A percentile compares a stretch with the other conserved stretches of the same genome.
Conservation (phyloP, 768 basidiomycete genomes). For the Mycena olivaceomarginata region DNA sequence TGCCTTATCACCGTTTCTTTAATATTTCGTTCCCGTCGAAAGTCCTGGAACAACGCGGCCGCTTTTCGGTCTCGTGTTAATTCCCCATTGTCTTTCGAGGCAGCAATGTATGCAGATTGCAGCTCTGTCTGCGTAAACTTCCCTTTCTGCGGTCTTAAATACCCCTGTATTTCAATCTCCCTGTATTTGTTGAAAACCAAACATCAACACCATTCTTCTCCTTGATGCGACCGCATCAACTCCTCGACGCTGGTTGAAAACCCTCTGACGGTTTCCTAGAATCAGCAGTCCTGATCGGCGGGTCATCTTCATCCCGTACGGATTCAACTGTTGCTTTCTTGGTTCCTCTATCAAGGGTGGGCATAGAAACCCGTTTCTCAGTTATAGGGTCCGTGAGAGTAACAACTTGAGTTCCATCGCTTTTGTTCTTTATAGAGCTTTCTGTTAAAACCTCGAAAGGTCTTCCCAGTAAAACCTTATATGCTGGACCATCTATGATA, state of each 20-base stretch:
- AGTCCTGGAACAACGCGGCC: constrained; percentile 5
- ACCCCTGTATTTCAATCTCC: constrained; percentile 13
- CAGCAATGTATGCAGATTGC: constrained; percentile 12
- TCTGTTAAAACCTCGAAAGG: constrained; percentile 52
- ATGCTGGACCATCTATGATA: constrained; percentile 47
- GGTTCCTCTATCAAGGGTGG: background rate
- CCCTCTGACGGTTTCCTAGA: background rate
- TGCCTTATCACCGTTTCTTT: background rate
- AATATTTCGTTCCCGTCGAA: background rate
- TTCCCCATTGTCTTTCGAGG: background rate
- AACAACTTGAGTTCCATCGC: constrained; percentile 35
- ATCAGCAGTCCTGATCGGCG: background rate
- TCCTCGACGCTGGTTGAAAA: constrained; percentile 35
- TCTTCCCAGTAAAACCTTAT: constrained; percentile 52
- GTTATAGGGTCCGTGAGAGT: constrained; percentile 52
- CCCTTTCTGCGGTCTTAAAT: background rate
- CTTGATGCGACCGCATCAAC: background rate
- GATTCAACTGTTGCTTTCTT: background rate
- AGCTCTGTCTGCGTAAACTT: constrained; percentile 14
- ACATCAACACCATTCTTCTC: constrained; percentile 18
- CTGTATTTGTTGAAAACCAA: constrained; percentile 14
- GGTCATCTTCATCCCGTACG: background rate
- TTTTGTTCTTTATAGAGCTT: background rate
- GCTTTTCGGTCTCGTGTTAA: background rate
- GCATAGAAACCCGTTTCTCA: background rate